These are phyloP conservation scores for Amphicarpaea edgeworthii DNA, from an alignment of 306 rosid species.

Conservation along the genomic window DNA sequence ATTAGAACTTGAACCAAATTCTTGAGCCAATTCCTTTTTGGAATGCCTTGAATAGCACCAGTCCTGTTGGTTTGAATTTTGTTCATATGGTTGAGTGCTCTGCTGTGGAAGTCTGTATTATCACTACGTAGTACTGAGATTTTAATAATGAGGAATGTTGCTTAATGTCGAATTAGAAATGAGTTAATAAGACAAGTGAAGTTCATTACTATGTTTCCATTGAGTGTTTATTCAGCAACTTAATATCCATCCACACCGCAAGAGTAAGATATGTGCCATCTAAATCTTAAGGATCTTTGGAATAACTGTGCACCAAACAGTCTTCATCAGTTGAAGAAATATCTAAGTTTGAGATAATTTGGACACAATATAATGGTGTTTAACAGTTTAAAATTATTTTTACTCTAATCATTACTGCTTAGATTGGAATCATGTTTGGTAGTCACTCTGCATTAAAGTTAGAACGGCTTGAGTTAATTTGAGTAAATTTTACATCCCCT, in stretches of 20 bases:
- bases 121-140: constrained; percentile 16
- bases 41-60: constrained; percentile 22
- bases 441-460: not conserved
- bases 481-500: not conserved
- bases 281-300: not conserved
- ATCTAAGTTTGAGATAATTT: not conserved
- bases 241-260: not conserved
- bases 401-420: not conserved
- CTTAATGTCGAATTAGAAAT: not conserved
- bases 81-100: constrained; percentile 31
- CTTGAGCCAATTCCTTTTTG: constrained; percentile 24
- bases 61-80: constrained; percentile 33
- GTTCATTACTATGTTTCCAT: not conserved
- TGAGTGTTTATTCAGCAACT: not conserved
- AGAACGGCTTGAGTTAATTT: not conserved
- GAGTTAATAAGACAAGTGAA: constrained; percentile 23
- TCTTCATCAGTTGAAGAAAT: not conserved
- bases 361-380: not conserved
- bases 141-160: constrained; percentile 43
- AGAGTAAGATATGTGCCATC: not conserved
- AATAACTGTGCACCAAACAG: not conserved
- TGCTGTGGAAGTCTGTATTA: constrained; percentile 33
- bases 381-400: not conserved
- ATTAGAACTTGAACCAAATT: constrained; percentile 43
- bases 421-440: not conserved